phyloP scores from a whole-genome alignment of 2,329 filamentous ascomycete genomes.

The Cladosporium velox region DNA sequence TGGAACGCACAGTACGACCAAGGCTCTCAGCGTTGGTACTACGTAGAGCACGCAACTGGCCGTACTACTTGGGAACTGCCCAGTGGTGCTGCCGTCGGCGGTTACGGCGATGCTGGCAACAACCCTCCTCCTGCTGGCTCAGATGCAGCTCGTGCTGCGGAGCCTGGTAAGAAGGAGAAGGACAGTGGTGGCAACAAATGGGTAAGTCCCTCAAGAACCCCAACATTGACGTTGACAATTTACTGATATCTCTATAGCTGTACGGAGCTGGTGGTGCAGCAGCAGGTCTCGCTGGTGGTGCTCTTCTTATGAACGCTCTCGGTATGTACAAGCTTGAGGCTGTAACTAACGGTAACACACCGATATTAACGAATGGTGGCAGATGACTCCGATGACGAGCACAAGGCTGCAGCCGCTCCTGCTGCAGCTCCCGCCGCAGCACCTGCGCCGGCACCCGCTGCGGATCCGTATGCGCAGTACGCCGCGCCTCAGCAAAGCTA shows the following conservation, averaged over 20 bases:
- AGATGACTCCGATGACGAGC: constrained; percentile 40
- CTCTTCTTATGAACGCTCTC: constrained; percentile 57
- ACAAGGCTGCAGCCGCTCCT: constrained; percentile 26
- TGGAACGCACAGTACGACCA: constrained; percentile 67
- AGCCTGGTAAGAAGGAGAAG: constrained; percentile 11
- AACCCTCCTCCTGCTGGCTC: constrained; percentile 23
- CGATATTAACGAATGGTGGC: constrained; percentile 29
- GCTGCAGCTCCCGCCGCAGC: constrained; percentile 21
- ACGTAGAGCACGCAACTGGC: constrained; percentile 62
- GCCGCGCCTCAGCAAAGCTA: neutral
- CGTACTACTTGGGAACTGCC: constrained; percentile 67
- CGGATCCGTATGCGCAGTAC: constrained; percentile 4
- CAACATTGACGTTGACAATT: neutral
- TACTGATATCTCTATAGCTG: constrained; percentile 32
- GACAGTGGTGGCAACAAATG: constrained; percentile 21
- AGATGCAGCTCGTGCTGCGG: constrained; percentile 18
- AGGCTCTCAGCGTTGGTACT: constrained; percentile 64
- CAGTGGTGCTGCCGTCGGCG: constrained; percentile 26
- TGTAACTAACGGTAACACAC: neutral
- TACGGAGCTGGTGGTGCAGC: constrained; percentile 61
- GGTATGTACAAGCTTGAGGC: constrained; percentile 47
- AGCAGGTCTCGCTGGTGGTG: constrained; percentile 59
- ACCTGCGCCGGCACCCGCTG: neutral
- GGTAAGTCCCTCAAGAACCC: neutral
- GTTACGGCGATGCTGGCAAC: constrained; percentile 33